A percentile compares a stretch with the other conserved stretches of the same genome.
Evolutionary conservation across 179 eudicot species (phyloP).

Genomic region (Silene vulgaris): DNA sequence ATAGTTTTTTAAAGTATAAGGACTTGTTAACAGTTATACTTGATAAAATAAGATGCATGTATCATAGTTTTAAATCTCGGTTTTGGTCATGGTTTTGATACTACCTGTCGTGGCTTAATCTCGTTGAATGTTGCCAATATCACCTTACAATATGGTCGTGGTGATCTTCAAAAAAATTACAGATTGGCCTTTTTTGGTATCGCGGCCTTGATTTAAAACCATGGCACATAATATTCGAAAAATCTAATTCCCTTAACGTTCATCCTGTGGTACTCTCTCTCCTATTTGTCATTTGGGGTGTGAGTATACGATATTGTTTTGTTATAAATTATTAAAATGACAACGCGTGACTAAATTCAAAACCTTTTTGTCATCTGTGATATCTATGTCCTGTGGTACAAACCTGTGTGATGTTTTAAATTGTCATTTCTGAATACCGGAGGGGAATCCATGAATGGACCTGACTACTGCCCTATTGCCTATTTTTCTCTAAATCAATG

Average conservation of each 20-base stretch:
- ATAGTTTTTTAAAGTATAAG: background rate
- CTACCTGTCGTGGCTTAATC: background rate
- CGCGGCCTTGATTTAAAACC: background rate
- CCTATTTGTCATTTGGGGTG: background rate
- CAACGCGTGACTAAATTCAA: background rate
- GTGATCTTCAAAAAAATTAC: background rate
- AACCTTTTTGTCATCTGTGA: background rate
- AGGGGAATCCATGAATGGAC: background rate
- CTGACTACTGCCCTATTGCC: background rate
- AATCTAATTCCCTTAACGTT: background rate
- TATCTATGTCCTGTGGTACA: background rate
- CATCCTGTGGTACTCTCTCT: background rate
- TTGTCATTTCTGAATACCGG: background rate
- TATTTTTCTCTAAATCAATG: background rate
- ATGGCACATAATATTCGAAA: background rate
- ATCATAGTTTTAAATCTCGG: background rate
- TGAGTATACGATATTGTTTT: background rate
- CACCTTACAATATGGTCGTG: background rate
- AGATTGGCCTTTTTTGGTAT: background rate
- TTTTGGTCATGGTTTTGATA: background rate
- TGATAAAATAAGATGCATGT: no score
- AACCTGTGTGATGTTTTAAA: constrained; percentile 3
- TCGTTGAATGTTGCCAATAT: background rate
- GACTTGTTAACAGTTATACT: background rate
- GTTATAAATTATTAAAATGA: background rate